Evolutionary conservation across 805 yeast species (phyloP).

Genomic region (Candida koratica): DNA sequence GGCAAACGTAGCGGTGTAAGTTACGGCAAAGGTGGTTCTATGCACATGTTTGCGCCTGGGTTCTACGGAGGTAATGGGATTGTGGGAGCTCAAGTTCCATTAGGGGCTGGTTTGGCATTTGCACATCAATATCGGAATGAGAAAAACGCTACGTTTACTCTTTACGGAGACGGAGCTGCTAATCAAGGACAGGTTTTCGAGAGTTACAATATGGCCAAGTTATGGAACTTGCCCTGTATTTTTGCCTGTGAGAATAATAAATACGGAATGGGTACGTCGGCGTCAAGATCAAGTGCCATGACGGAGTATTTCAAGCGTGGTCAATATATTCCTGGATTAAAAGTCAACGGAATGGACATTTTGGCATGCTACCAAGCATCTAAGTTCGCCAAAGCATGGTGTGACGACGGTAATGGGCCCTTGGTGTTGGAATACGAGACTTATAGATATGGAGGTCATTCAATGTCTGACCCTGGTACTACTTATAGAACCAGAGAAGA

Average conservation of each 20-base stretch:
- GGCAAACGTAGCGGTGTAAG: constrained; percentile 95
- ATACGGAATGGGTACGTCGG: constrained; percentile 99
- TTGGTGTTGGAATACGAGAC: constrained; percentile 95
- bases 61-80: constrained; percentile 99
- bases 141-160: constrained; percentile 71
- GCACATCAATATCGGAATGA: constrained; percentile 93
- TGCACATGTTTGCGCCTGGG: constrained; percentile 96
- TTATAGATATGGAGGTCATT: constrained; percentile 99
- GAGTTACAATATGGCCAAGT: constrained; percentile 97
- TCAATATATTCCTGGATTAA: constrained; percentile 97
- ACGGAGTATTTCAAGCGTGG: constrained; percentile 98
- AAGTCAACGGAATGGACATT: constrained; percentile 98
- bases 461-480: constrained; percentile 99
- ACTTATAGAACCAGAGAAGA: constrained; percentile 99
- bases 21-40: constrained; percentile 98
- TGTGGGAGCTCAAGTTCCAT: constrained; percentile 98
- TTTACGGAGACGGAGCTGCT: constrained; percentile 99
- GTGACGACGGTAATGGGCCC: constrained; percentile 91
- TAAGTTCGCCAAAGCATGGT: constrained; percentile 95
- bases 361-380: constrained; percentile 94
- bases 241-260: constrained; percentile 98
- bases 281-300: constrained; percentile 93
- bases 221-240: constrained; percentile 93
- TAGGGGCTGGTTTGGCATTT: constrained; percentile 97
- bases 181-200: constrained; percentile 99